Conservation (phyloP, 371 early-diverging fungal species). For the Mortierella sp. region DNA sequence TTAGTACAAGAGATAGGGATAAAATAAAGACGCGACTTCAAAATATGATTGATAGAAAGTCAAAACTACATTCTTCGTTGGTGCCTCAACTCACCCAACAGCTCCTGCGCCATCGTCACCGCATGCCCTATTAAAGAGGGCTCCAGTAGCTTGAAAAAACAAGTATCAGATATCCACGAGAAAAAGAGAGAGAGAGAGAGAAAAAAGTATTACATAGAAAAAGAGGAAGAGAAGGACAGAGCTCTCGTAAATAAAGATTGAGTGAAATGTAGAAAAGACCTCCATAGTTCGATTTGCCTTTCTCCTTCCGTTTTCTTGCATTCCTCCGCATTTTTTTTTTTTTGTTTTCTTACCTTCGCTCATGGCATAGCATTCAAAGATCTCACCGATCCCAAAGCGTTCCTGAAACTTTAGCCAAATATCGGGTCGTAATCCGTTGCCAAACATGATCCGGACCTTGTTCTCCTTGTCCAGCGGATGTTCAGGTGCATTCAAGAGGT, state of each 20-base stretch:
- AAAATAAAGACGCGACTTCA: too few relatives aligned
- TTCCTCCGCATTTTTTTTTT: not conserved
- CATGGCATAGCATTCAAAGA: not conserved
- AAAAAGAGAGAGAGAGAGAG: not conserved
- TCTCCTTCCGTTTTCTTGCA: not conserved
- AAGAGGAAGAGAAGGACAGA: too few relatives aligned
- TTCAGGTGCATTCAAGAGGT: constrained; percentile 58
- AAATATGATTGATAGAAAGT: too few relatives aligned
- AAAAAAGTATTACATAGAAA: too few relatives aligned
- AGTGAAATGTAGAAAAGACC: too few relatives aligned
- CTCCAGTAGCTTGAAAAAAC: constrained; percentile 10
- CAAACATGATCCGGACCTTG: constrained; percentile 60
- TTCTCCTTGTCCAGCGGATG: constrained; percentile 57
- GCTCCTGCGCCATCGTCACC: constrained; percentile 55
- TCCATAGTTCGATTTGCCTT: not conserved
- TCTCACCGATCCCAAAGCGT: not conserved
- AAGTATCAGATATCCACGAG: not conserved
- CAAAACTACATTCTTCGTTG: too few relatives aligned
- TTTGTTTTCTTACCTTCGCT: not conserved
- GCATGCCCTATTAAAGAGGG: constrained; percentile 20
- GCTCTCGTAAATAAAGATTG: not conserved
- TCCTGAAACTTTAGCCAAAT: constrained; percentile 55
- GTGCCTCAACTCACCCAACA: constrained; percentile 50
- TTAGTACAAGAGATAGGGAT: too few relatives aligned
- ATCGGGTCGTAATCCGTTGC: constrained; percentile 73